Conservation (phyloP, 1,139 yeast genomes). For the Candida tropicalis region DNA sequence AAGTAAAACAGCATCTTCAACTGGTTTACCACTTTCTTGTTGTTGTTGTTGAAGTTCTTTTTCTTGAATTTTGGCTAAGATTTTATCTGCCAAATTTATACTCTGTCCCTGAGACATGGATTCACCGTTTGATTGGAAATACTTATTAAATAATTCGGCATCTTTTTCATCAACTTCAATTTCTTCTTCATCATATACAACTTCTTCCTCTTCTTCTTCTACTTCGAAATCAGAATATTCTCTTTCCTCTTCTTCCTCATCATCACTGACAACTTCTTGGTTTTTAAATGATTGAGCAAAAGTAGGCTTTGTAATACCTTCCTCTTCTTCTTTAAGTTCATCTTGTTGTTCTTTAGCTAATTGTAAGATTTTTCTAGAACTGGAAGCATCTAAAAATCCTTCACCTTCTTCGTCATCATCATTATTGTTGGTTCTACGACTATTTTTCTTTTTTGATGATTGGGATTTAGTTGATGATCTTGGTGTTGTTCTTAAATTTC, state of each 20-base stretch:
- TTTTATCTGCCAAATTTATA: slow-evolving; percentile 84
- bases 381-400: slow-evolving; percentile 73
- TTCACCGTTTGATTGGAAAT: slow-evolving; percentile 45
- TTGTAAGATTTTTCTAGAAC: slow-evolving; percentile 83
- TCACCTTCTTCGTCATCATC: slow-evolving; percentile 54
- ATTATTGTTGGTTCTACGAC: slow-evolving; percentile 19
- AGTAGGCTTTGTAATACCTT: slow-evolving; percentile 16
- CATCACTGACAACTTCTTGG: slow-evolving; percentile 27
- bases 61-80: slow-evolving; percentile 84
- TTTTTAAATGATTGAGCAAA: slow-evolving; percentile 29
- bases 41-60: slow-evolving; percentile 49
- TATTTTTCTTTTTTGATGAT: background rate
- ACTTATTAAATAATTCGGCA: slow-evolving; percentile 69
- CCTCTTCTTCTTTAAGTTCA: slow-evolving; percentile 73
- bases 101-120: slow-evolving; percentile 37
- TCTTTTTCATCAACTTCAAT: slow-evolving; percentile 70
- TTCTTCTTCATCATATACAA: slow-evolving; percentile 49
- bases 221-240: slow-evolving; percentile 54
- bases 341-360: slow-evolving; percentile 92
- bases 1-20: slow-evolving; percentile 61
- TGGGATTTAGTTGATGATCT: slow-evolving; percentile 18
- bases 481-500: slow-evolving; percentile 58
- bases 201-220: slow-evolving; percentile 53
- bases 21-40: slow-evolving; percentile 12
- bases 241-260: slow-evolving; percentile 35